Conservation (phyloP, 2,329 filamentous ascomycete genomes). For the Aspergillus luchuensis region DNA sequence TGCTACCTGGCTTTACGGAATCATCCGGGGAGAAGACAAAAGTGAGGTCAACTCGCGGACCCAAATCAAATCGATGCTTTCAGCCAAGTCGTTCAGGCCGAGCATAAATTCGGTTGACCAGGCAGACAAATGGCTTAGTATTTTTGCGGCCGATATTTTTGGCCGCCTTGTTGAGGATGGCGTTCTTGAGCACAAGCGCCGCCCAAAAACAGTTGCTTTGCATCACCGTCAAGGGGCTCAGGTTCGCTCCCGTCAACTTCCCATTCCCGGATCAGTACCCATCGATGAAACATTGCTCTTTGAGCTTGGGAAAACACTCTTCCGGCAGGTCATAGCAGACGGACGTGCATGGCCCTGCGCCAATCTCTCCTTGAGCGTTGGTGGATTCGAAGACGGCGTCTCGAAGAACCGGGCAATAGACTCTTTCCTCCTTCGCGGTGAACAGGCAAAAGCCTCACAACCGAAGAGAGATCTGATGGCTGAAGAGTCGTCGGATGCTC, state of each 20-base stretch:
- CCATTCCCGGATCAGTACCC: conserved; percentile 73
- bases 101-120: conserved; percentile 77
- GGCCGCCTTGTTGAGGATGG: conserved; percentile 88
- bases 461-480: conserved; percentile 21
- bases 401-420: conserved; percentile 84
- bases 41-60: conserved; percentile 89
- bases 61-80: conserved; percentile 96
- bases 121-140: conserved; percentile 80
- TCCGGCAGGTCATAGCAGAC: conserved; percentile 76
- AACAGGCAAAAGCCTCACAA: conserved; percentile 55
- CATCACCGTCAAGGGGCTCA: conserved; percentile 76
- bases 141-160: conserved; percentile 90
- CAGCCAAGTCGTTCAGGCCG: conserved; percentile 91
- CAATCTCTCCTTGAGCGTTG: conserved; percentile 85
- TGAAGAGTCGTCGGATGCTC: conserved; percentile 14
- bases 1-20: conserved; percentile 80
- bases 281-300: conserved; percentile 74
- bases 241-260: conserved; percentile 71
- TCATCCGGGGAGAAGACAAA: conserved; percentile 79
- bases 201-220: conserved; percentile 82
- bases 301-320: conserved; percentile 72
- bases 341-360: conserved; percentile 84
- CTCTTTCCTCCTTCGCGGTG: conserved; percentile 73
- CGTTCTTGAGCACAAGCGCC: conserved; percentile 79
- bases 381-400: conserved; percentile 88